Conservation (phyloP, 345 rosid species). For the Arabis alpina region DNA sequence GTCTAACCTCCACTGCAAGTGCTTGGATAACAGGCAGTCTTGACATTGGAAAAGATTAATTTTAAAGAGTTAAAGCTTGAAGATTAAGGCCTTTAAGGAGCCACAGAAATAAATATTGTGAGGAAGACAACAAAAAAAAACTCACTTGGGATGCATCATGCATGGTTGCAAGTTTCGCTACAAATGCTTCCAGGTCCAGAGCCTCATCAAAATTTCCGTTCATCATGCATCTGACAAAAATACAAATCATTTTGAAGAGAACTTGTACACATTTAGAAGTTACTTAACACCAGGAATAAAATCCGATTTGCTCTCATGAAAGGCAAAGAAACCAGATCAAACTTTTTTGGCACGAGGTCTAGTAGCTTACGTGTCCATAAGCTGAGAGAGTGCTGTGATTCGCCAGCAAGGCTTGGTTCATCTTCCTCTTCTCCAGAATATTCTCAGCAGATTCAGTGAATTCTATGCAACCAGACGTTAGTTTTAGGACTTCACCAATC, state of each 20-base stretch:
- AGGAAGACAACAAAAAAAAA: constrained; percentile 29
- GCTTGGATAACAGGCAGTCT: constrained; percentile 92
- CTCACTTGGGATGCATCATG: constrained; percentile 99
- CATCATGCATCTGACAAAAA: constrained; percentile 77
- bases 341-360: neutral
- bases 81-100: constrained; percentile 31
- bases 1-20: constrained; percentile 85
- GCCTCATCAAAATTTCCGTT: constrained; percentile 98
- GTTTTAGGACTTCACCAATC: constrained; percentile 74
- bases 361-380: constrained; percentile 93
- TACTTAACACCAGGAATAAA: neutral
- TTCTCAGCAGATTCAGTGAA: constrained; percentile 83
- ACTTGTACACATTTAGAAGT: constrained; percentile 2
- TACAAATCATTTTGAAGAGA: neutral
- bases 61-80: constrained; percentile 31
- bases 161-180: constrained; percentile 81
- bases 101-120: neutral
- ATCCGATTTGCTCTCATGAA: neutral
- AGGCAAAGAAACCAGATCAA: constrained; percentile 21
- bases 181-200: constrained; percentile 95
- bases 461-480: constrained; percentile 90
- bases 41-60: constrained; percentile 29
- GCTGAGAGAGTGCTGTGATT: constrained; percentile 96
- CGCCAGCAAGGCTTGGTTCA: constrained; percentile 85
- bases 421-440: constrained; percentile 91